These are phyloP conservation scores for Colletotrichum eremochloae DNA, from an alignment of 2,329 filamentous ascomycete genomes.

Conservation along the genomic window DNA sequence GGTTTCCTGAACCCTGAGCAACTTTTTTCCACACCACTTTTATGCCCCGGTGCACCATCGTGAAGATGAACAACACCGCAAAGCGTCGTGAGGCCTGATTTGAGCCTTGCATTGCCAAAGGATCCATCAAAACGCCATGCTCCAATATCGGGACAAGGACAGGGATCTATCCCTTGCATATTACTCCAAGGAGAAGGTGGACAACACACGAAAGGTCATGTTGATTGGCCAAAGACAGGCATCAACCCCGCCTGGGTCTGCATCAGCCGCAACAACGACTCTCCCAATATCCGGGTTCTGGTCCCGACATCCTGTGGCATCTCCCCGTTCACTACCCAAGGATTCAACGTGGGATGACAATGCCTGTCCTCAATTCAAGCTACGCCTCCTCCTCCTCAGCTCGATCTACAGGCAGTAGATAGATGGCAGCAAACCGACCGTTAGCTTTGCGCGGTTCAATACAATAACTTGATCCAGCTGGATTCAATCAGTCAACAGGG, in stretches of 20 bases:
- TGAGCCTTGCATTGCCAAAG: no score
- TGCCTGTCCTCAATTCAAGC: neutral
- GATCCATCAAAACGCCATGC: no score
- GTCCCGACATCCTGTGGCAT: neutral
- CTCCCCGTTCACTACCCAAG: neutral
- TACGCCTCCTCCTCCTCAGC: no score
- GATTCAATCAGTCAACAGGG: neutral
- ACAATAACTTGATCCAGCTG: constrained; percentile 3
- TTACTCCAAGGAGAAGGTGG: constrained; percentile 8
- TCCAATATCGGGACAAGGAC: neutral
- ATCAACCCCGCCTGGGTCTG: neutral
- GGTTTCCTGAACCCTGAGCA: neutral
- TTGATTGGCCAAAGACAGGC: neutral
- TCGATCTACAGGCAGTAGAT: neutral
- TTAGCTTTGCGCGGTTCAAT: no score
- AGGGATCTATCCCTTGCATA: neutral
- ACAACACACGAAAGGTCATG: no score
- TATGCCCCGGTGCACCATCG: neutral
- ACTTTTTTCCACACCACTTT: constrained; percentile 1
- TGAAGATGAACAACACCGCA: no score
- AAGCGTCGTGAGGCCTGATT: no score
- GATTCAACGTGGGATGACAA: no score
- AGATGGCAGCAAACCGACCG: no score
- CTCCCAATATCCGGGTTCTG: neutral
- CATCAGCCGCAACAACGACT: neutral